phyloP scores from a whole-genome alignment of 2,329 filamentous ascomycete genomes.

The Sclerotinia spermophila region DNA sequence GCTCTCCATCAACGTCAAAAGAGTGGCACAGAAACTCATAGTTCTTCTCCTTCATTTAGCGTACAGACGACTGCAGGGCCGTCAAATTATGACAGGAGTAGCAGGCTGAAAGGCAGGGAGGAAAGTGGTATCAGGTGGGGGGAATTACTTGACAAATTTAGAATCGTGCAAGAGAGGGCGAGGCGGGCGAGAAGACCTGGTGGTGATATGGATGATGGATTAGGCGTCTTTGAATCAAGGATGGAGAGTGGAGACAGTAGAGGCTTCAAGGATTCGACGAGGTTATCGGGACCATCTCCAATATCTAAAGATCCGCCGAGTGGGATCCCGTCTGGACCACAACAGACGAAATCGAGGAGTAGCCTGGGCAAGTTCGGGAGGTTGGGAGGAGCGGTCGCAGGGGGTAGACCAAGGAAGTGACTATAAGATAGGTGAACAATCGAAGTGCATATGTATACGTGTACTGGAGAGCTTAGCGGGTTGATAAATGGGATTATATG shows the following conservation, averaged over 20 bases:
- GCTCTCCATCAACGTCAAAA: constrained; percentile 36
- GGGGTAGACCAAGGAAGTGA: constrained; percentile 50
- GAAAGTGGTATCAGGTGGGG: constrained; percentile 85
- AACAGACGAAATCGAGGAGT: constrained; percentile 55
- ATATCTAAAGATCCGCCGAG: constrained; percentile 46
- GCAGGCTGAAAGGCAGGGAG: constrained; percentile 71
- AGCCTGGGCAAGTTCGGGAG: constrained; percentile 67
- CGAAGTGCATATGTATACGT: not conserved
- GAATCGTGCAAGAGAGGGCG: constrained; percentile 81
- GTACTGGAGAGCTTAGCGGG: not conserved
- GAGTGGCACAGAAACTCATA: constrained; percentile 35
- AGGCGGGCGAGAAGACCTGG: constrained; percentile 62
- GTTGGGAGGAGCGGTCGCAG: constrained; percentile 64
- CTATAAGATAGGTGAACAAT: constrained; percentile 23
- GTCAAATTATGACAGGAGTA: constrained; percentile 66
- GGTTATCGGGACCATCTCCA: constrained; percentile 40
- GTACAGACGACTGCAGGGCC: constrained; percentile 46
- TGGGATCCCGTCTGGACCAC: constrained; percentile 40
- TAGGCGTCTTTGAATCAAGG: constrained; percentile 46
- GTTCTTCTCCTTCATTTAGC: constrained; percentile 38
- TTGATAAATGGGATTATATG: not conserved
- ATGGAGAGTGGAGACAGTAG: constrained; percentile 36
- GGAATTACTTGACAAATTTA: constrained; percentile 93
- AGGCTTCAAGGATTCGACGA: constrained; percentile 39
- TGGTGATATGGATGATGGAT: constrained; percentile 47